Evolutionary conservation across 441 rosid species (phyloP), one percentile per base, ranked within the genome.

Genomic region (Gossypium trilobum): DNA sequence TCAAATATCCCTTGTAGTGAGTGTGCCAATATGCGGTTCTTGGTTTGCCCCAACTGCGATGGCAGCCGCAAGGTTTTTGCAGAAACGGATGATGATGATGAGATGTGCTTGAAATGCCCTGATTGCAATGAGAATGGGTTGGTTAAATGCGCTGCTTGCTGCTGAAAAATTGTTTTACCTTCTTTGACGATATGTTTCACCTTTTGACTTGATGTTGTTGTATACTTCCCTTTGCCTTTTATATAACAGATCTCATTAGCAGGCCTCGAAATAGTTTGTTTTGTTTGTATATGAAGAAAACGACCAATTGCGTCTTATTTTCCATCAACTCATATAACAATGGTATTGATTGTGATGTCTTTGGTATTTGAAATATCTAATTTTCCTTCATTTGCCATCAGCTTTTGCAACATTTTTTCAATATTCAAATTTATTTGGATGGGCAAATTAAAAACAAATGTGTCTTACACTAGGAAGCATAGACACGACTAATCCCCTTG

Each of bases 71-170:
- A 78, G 74, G 77, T 90, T 50, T 68, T 81, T 36, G 67, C 44
- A 1, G 89, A 80, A 11, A 85, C 70, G 63, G 23, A 7, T 4
- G 73, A 84, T 57, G 85, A 77, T 3, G 70, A 83, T 58, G 85
- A 77, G 11, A 23, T 69, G 39, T 75, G 63, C 75, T 77, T 77
- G 7, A 83, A 86, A 81, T 94, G 99, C 74, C 74, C 64, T 13
- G 90, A 85, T 0, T 94, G 99, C 67, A 94, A 95, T 44, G 96
- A 95, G 78, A 92, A 92, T 75, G 99, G 99, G 29, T 82, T 95
- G 83, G 84, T 86, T 36, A 89, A 72, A 73, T 95, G 99, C 78
- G 77, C 82, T 52, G 50, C 83, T 78, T 91, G 99, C 82, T 71
- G 73, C 75, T 87, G 75, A 68, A 16, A 27, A 51, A 68, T 36